Base-by-base conservation (phyloP, 1,139 yeast species). In the Zygosaccharomyces pseudobailii region DNA sequence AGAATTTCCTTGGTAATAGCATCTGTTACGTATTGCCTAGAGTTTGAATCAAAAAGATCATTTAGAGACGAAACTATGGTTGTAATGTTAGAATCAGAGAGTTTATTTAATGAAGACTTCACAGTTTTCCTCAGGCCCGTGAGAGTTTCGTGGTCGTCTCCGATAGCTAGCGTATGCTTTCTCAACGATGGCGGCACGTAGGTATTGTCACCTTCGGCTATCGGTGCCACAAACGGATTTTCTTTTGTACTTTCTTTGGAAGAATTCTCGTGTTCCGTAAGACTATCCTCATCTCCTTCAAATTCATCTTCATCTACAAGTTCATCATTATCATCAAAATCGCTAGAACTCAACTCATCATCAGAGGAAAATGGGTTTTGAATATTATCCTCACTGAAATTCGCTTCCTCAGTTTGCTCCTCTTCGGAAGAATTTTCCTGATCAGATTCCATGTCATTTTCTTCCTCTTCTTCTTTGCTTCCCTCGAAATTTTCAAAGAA, bases 161-260 rank as follows among this genome's bases (percentile, higher is more conserved):
- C 57, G 10, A 57, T 59, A 39, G 66, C 69, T 17, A 80, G 71
- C 63, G 76, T 66, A 56, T 75, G 75, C 40, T 78, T 74, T 52
- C 95, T 76, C 50, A 87, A 67, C 0, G 95, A 88, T 0, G 97
- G 97, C 1, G 98, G 97, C 24, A 89, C 70, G 63, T 89, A 90
- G 53, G 62, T 59, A 2, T 49, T 47, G 22, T 60, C 37, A 37
- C 55, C 56, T 1, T 65, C 53, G 0, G 63, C 53, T 0, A 69
- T 71, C 2, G 96, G 95, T 0, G 97, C 96, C 36, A 86, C 80
- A 60, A 84, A 89, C 3, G 97, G 97, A 58, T 89, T 89, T 59
- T 87, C 95, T 52, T 73, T 78, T 22, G 38, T 33, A 20, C 43
- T 50, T 19, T 39, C 43, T 10, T 47, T 48, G 8, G 40, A 45